A percentile compares a stretch with the other conserved stretches of the same genome.
Conservation (phyloP, 208 protist genomes). For the Trypanosoma rangeli region DNA sequence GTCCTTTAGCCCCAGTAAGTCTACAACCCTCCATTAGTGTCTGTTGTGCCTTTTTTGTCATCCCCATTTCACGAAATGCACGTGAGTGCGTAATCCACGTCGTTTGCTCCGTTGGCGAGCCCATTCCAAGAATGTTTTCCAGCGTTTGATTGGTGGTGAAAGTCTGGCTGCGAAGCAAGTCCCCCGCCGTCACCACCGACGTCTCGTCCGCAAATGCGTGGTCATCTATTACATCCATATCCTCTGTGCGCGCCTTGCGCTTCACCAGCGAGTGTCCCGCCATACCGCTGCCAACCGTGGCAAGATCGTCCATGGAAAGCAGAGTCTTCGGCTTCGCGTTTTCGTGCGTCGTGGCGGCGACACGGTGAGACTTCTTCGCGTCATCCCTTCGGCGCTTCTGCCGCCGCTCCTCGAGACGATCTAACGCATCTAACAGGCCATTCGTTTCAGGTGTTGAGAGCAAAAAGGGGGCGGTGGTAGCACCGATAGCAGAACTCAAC, state of each 20-base stretch:
- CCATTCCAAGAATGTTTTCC: slow-evolving; percentile 69
- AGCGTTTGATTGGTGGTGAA: slow-evolving; percentile 41
- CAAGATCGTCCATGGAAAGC: slow-evolving; percentile 32
- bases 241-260: slow-evolving; percentile 68
- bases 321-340: slow-evolving; percentile 11
- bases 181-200: slow-evolving; percentile 60
- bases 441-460: slow-evolving; percentile 24
- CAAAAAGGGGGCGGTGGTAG: background rate
- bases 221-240: slow-evolving; percentile 60
- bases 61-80: slow-evolving; percentile 72
- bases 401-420: slow-evolving; percentile 53
- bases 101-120: slow-evolving; percentile 74
- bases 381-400: slow-evolving; percentile 21
- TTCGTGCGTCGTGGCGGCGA: background rate
- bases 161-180: slow-evolving; percentile 48
- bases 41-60: slow-evolving; percentile 53
- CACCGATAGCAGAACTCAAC: slow-evolving; percentile 38
- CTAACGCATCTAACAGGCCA: slow-evolving; percentile 34
- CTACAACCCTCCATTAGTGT: slow-evolving; percentile 71
- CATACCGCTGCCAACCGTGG: slow-evolving; percentile 22
- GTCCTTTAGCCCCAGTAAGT: slow-evolving; percentile 56
- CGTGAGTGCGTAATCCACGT: slow-evolving; percentile 85
- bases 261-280: slow-evolving; percentile 33
- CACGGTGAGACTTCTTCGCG: background rate
- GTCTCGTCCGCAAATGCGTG: slow-evolving; percentile 74